Percentiles rank a stretch among this genome's conserved stretches.
phyloP scores from a whole-genome alignment of 306 rosid species.

The Cucurbita ficifolia region DNA sequence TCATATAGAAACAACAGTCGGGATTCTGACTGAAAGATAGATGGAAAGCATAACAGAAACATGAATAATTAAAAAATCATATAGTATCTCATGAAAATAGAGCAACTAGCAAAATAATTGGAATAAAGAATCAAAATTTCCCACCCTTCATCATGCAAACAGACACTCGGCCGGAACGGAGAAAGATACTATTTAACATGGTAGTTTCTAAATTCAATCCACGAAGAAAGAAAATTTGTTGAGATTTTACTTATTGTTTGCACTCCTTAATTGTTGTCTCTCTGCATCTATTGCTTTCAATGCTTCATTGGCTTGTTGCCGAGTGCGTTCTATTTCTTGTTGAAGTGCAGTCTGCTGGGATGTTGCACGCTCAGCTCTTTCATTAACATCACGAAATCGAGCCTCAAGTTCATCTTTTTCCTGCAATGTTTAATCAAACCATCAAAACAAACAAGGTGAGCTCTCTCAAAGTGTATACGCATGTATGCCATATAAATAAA shows the following conservation, averaged over 20 bases:
- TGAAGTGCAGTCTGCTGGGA: constrained; percentile 65
- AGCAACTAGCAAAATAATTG: too few species aligned
- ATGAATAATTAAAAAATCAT: too few species aligned
- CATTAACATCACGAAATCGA: constrained; percentile 45
- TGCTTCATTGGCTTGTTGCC: constrained; percentile 97
- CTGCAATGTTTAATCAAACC: constrained; percentile 32
- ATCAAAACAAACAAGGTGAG: not conserved
- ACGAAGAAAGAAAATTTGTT: not conserved
- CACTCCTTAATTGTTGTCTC: constrained; percentile 88
- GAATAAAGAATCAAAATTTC: too few species aligned
- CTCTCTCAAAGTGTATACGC: not conserved
- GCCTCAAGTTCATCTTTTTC: constrained; percentile 94
- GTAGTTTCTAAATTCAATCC: not conserved
- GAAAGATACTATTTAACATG: not conserved
- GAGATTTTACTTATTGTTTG: constrained; percentile 71
- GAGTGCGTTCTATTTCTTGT: constrained; percentile 86
- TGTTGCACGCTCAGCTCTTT: constrained; percentile 66
- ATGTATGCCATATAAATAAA: not conserved
- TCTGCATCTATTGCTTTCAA: constrained; percentile 90
- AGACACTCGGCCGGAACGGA: not conserved
- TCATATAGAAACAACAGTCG: too few species aligned
- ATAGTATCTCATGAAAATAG: too few species aligned
- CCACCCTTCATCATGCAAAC: not conserved
- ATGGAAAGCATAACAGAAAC: too few species aligned
- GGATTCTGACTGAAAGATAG: too few species aligned